Evolutionary conservation across 371 early-diverging fungal species (phyloP), one percentile per base, ranked within the genome.

Genomic region (Lichtheimia ornata): DNA sequence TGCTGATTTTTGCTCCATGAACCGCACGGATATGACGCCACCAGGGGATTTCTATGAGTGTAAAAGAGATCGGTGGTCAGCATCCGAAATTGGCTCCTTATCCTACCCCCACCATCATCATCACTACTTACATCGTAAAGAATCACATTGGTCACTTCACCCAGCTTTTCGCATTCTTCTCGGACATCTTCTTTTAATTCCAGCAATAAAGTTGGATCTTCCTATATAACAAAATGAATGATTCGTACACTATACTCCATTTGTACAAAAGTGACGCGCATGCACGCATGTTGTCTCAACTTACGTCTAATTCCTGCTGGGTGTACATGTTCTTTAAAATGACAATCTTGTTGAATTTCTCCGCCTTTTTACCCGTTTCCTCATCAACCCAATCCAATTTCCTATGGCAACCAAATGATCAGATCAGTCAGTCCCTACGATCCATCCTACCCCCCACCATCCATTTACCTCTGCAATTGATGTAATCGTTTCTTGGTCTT

Each of bases 281-380:
- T n/a, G n/a, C n/a, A n/a, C n/a, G n/a, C n/a, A n/a, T n/a, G n/a
- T n/a, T n/a, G 5, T 22, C 5, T 17, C 5, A 15, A 6, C 62
- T 61, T 82, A 88, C 90, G 73, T 96, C 94, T 3, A 97, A 64
- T 72, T 97, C 97, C 53, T 89, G 72, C 22, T 85, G 77, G 2
- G 94, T 93, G 67, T 96, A 97, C 97, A 97, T 96, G 65, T 94
- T 85, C 72, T 94, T 95, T 49, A 97, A 73, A 50, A 97, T 88
- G 11, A 96, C 96, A 53, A 93, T 88, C 66, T 90, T 90, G 55
- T 74, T 73, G 66, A 88, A 89, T 64, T 91, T 89, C 18, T 92
- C 93, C 9, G 83, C 70, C 64, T 86, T 91, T 45, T 86, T 85
- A 20, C 88, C 85, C 6, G 66, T 68, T 51, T 88, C 88, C n/a